Evolutionary conservation across 2,329 filamentous ascomycete species (phyloP).

Genomic region (Leptodontidium sp.): DNA sequence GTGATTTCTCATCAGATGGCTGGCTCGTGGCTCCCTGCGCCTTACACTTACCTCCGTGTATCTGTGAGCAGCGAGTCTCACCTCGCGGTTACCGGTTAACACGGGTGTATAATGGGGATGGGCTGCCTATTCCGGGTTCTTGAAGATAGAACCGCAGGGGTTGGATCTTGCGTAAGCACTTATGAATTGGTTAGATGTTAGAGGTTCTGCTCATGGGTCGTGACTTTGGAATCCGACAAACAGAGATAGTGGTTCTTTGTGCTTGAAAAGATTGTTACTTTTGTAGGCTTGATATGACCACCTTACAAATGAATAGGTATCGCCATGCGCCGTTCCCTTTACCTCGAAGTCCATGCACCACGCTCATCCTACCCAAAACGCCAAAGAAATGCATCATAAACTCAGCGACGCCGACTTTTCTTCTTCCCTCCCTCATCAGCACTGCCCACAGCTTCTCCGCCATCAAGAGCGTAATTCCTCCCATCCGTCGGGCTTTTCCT

Average conservation of each 20-base stretch:
- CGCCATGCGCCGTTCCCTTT: background rate
- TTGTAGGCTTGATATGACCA: background rate
- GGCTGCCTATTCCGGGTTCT: background rate
- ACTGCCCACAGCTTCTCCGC: constrained; percentile 51
- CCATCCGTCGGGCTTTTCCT: constrained; percentile 82
- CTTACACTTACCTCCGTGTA: background rate
- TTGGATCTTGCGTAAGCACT: background rate
- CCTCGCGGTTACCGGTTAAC: too few relatives aligned
- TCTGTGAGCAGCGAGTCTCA: too few relatives aligned
- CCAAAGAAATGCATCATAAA: constrained; percentile 24
- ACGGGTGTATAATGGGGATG: too few relatives aligned
- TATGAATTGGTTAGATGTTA: background rate
- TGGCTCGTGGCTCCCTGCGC: background rate
- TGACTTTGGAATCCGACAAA: background rate
- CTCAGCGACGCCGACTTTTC: constrained; percentile 38
- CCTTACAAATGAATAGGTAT: background rate
- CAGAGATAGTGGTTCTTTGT: background rate
- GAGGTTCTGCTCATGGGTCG: background rate
- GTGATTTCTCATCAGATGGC: constrained; percentile 2
- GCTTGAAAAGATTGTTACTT: background rate
- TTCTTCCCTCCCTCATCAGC: constrained; percentile 49
- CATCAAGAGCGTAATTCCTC: constrained; percentile 70
- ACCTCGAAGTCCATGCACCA: constrained; percentile 1
- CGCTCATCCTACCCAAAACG: constrained; percentile 10
- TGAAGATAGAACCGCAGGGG: background rate